These are phyloP conservation scores for Peterozyma xylosa DNA, from an alignment of 805 yeast genomes.

Conservation along the genomic window DNA sequence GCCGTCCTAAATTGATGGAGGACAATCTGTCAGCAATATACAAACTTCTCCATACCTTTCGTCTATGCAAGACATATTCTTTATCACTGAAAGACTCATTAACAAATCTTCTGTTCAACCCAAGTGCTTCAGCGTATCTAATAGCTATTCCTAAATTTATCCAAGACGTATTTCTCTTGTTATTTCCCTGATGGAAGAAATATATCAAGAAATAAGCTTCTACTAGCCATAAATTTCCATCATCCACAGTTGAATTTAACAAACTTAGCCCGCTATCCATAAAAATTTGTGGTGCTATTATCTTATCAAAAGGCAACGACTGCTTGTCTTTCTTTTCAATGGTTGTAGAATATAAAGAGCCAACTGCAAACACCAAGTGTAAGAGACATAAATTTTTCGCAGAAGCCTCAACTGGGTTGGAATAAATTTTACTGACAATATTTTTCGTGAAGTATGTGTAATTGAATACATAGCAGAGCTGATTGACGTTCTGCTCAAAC, in stretches of 20 bases:
- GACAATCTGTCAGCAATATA: slow-evolving; percentile 27
- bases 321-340: slow-evolving; percentile 18
- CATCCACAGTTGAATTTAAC: slow-evolving; percentile 28
- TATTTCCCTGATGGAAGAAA: slow-evolving; percentile 16
- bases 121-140: slow-evolving; percentile 34
- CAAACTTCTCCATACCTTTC: slow-evolving; percentile 26
- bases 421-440: slow-evolving; percentile 23
- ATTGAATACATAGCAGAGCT: slow-evolving; percentile 30
- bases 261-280: slow-evolving; percentile 28
- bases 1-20: slow-evolving; percentile 28
- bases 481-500: slow-evolving; percentile 31
- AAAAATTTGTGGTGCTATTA: slow-evolving; percentile 22
- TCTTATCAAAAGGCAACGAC: slow-evolving; percentile 14
- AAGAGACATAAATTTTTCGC: slow-evolving; percentile 24
- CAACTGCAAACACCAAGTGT: slow-evolving; percentile 32
- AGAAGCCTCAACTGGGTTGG: slow-evolving; percentile 19
- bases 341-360: slow-evolving; percentile 28
- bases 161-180: slow-evolving; percentile 36
- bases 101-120: slow-evolving; percentile 29
- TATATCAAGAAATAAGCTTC: slow-evolving; percentile 30
- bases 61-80: slow-evolving; percentile 20
- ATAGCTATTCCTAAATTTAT: slow-evolving; percentile 32
- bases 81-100: slow-evolving; percentile 27
- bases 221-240: slow-evolving; percentile 15
- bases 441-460: slow-evolving; percentile 22